phyloP scores from a whole-genome alignment of 371 early-diverging fungal genomes.

The Apophysomyces elegans region DNA sequence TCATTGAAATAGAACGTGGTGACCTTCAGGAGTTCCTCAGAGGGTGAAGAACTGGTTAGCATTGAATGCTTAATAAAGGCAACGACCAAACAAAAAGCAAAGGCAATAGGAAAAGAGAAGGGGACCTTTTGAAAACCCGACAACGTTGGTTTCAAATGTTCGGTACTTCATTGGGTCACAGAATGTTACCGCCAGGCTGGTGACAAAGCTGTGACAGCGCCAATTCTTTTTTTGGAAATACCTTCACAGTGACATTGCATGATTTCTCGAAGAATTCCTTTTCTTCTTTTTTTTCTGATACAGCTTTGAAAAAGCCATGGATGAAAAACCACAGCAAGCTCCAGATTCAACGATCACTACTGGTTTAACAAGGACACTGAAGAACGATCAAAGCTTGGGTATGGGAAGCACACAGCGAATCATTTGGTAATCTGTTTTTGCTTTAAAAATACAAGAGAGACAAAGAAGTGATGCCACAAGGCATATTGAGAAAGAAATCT shows the following conservation, averaged over 20 bases:
- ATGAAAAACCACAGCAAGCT: neutral
- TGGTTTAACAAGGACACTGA: neutral
- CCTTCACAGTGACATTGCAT: neutral
- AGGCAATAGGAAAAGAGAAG: too few species aligned
- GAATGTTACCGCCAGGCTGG: too few species aligned
- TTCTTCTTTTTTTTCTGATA: neutral
- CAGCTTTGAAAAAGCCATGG: neutral
- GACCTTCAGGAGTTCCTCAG: too few species aligned
- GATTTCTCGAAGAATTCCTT: neutral
- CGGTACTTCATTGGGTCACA: too few species aligned
- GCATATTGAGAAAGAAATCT: slow-evolving; percentile 39
- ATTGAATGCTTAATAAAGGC: too few species aligned
- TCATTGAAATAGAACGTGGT: too few species aligned
- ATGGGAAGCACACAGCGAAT: too few species aligned
- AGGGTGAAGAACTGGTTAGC: too few species aligned
- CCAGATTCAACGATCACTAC: neutral
- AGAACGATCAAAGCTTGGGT: neutral
- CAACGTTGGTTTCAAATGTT: too few species aligned
- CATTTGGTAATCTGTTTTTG: neutral
- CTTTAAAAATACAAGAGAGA: slow-evolving; percentile 3
- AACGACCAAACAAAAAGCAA: too few species aligned
- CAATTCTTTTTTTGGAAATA: neutral
- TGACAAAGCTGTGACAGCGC: neutral
- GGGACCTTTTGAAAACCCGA: too few species aligned
- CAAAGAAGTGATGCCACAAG: slow-evolving; percentile 39